These are phyloP conservation scores for Fusarium decemcellulare DNA, from an alignment of 2,329 filamentous ascomycete species.

Conservation along the genomic window DNA sequence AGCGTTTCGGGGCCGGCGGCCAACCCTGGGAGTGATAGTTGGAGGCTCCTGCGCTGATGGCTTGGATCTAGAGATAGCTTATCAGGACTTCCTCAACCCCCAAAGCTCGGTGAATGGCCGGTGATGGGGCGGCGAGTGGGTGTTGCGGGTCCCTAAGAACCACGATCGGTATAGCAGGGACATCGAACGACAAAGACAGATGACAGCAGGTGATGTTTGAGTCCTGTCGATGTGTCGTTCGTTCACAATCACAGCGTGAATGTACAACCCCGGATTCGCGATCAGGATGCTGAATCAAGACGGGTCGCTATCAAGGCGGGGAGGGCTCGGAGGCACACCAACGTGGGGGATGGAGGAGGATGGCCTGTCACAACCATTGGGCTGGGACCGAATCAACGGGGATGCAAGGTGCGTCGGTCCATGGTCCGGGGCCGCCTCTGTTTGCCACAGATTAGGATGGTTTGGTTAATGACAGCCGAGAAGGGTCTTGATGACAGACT, in stretches of 20 bases:
- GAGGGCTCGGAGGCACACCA: conserved; percentile 15
- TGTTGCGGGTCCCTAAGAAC: conserved; percentile 39
- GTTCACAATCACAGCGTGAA: conserved; percentile 16
- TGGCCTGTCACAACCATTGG: conserved; percentile 18
- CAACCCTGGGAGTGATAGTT: conserved; percentile 37
- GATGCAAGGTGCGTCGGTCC: conserved; percentile 34
- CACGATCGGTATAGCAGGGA: conserved; percentile 23
- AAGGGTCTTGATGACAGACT: not conserved
- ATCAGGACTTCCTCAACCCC: conserved; percentile 38
- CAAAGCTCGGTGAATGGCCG: conserved; percentile 35
- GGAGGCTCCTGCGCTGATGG: conserved; percentile 22
- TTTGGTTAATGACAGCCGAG: not conserved
- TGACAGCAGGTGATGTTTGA: conserved; percentile 24
- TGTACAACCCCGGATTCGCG: conserved; percentile 20
- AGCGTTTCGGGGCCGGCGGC: conserved; percentile 38
- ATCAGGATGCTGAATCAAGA: conserved; percentile 11
- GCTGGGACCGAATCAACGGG: conserved; percentile 25
- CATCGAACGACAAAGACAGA: conserved; percentile 26
- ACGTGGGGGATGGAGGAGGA: conserved; percentile 40
- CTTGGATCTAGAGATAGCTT: conserved; percentile 45
- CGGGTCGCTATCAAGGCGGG: conserved; percentile 37
- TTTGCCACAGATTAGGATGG: conserved; percentile 15
- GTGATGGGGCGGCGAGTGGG: conserved; percentile 27
- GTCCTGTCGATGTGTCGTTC: not conserved
- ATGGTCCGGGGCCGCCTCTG: conserved; percentile 18